phyloP scores from a whole-genome alignment of 257 asterid species.

The Solanum virginianum region DNA sequence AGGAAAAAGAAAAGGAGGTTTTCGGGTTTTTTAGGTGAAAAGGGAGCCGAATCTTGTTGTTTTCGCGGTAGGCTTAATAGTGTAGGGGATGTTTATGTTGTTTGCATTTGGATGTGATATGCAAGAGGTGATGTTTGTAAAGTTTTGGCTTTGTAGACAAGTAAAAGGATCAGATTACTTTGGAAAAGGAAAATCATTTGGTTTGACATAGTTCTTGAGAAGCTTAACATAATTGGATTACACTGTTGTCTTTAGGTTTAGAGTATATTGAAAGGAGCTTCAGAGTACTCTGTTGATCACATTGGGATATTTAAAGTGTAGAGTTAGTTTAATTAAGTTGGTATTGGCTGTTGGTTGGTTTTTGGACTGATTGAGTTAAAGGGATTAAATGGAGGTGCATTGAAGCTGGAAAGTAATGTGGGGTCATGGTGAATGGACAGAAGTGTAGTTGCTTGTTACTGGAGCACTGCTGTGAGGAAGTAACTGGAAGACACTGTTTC shows the following conservation, averaged over 20 bases:
- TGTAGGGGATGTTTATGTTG: conserved; percentile 6
- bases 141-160: neutral
- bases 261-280: neutral
- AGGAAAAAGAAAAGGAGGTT: neutral
- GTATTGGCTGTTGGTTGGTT: neutral
- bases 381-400: conserved; percentile 20
- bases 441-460: conserved; percentile 31
- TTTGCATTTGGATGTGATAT: neutral
- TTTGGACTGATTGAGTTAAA: conserved; percentile 3
- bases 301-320: neutral
- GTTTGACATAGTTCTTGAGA: neutral
- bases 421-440: conserved; percentile 68
- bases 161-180: conserved; percentile 5
- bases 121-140: neutral
- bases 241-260: neutral
- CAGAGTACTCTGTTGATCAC: neutral
- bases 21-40: neutral
- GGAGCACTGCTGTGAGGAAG: conserved; percentile 28
- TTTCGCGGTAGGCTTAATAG: neutral
- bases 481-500: conserved; percentile 25
- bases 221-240: neutral
- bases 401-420: conserved; percentile 46
- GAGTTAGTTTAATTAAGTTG: neutral
- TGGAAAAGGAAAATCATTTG: neutral
- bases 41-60: neutral